Conservation (phyloP, 306 rosid species). For the Cucumis sativus region Cucumber_9930_V3 NC_026659.2:25574501-25575000, state of each 20-base stretch:
- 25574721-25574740: background rate
- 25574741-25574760: background rate
- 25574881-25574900: background rate
- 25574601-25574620: background rate
- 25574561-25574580: conserved; percentile 4
- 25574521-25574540: conserved; percentile 6
- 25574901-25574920: background rate
- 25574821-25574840: background rate
- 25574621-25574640: conserved; percentile 18
- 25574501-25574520: background rate
- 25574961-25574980: background rate
- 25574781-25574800: background rate
- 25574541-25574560: conserved; percentile 12
- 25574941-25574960: background rate
- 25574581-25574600: conserved; percentile 11
- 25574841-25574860: background rate
- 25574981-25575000: conserved; percentile 17
- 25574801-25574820: background rate
- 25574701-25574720: background rate
- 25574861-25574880: background rate
- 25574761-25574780: background rate
- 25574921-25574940: background rate
- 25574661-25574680: conserved; percentile 9
- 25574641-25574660: conserved; percentile 18
- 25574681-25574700: background rate